A percentile compares a stretch with the other conserved stretches of the same genome.
phyloP scores from a whole-genome alignment of 1,284 basidiomycete species.

The Cryptococcus hybrid region DNA sequence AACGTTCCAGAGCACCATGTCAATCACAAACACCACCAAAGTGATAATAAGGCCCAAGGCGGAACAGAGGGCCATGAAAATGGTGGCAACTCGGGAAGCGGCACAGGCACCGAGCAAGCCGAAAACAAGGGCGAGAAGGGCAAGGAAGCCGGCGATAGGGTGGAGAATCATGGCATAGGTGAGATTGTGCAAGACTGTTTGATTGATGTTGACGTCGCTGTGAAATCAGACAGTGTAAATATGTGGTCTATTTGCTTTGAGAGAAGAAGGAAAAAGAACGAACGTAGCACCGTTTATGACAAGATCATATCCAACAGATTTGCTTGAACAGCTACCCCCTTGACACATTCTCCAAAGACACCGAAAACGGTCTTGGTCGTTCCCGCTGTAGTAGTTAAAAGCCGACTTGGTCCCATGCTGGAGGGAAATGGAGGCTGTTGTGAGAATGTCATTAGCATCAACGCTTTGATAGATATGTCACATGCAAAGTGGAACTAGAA shows the following conservation, averaged over 20 bases:
- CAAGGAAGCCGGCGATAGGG: slow-evolving; percentile 69
- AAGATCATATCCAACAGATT: slow-evolving; percentile 40
- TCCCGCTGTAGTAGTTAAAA: slow-evolving; percentile 60
- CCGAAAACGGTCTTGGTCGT: slow-evolving; percentile 59
- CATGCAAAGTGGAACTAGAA: no score
- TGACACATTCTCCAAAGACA: slow-evolving; percentile 66
- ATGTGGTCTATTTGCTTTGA: not conserved
- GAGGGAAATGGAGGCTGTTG: slow-evolving; percentile 60
- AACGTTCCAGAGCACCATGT: slow-evolving; percentile 75
- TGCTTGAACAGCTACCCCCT: slow-evolving; percentile 51
- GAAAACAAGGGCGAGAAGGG: slow-evolving; percentile 68
- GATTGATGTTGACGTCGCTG: slow-evolving; percentile 51
- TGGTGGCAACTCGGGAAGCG: slow-evolving; percentile 66
- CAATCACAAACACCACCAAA: slow-evolving; percentile 68
- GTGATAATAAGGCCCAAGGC: slow-evolving; percentile 64
- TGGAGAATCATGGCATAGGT: slow-evolving; percentile 71
- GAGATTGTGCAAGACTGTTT: slow-evolving; percentile 60
- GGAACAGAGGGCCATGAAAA: slow-evolving; percentile 68
- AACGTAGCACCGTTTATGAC: slow-evolving; percentile 16
- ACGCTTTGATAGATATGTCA: no score
- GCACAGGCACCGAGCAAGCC: slow-evolving; percentile 62
- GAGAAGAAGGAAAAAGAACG: slow-evolving; percentile 8
- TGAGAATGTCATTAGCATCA: slow-evolving; percentile 42
- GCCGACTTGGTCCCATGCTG: slow-evolving; percentile 67
- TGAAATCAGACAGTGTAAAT: not conserved